Base-by-base conservation (phyloP, 805 yeast species). In the Candida coquimbonensis region DNA sequence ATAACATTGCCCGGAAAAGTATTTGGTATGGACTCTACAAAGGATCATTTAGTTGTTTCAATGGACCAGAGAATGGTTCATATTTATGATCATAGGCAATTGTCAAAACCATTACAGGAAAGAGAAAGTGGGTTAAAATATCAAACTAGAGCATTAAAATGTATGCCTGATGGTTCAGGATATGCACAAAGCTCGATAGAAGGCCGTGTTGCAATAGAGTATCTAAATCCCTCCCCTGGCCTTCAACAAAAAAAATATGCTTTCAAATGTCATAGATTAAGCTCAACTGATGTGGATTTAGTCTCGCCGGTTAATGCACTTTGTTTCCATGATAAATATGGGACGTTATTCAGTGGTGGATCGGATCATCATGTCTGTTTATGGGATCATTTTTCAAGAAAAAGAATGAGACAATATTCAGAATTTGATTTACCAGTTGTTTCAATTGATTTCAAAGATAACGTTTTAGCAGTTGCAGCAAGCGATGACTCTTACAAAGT, bases 381-480 rank as follows among this genome's bases (percentile, higher is more conserved):
- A 60, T 91, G 98, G 98, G 96, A 89, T 61, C 81, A 87, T 60
- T 84, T 80, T 48, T 78, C 90, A 27, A 77, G 81, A 59, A 88
- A 84, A 59, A 75, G 96, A 51, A 73, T 90, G 45, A 81, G 81
- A 63, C 84, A 81, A 45, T 80, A 78, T 64, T 82, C 89, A 0
- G 70, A 74, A 31, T 57, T 71, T 17, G 73, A 69, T 2, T 63
- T 62, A n/a, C 67, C 76, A 34, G 71, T 76, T 5, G 70, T 72
- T 38, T 58, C 66, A 27, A 43, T 76, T 41, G 74, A 63, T 36
- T 52, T 72, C 36, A 53, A 54, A 14, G 69, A 66, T 1, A 51
- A 57, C 5, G 26, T 63, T 29, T 52, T 77, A 32, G 73, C 73
- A 1, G 64, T 74, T 16, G 81, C 75, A 1, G 65, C 74, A 5